phyloP scores from a whole-genome alignment of 2,329 filamentous ascomycete species.

The Alternaria arbusti region DNA sequence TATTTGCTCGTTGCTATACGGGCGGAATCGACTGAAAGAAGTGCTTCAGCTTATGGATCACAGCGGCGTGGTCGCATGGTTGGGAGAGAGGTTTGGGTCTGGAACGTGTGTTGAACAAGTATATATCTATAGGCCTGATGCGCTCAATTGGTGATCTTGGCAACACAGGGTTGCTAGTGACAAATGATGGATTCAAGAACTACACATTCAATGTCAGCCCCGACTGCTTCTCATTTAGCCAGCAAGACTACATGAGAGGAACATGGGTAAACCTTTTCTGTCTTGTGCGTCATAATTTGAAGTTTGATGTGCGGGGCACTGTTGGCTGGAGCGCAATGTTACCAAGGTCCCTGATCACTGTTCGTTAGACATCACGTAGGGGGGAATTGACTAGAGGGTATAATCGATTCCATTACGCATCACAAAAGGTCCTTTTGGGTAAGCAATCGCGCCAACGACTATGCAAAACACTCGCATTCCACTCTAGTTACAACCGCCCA shows the following conservation, averaged over 20 bases:
- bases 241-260: background rate
- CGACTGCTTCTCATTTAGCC: background rate
- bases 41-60: background rate
- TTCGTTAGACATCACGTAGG: background rate
- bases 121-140: background rate
- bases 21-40: too few species aligned
- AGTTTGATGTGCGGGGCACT: background rate
- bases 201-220: background rate
- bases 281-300: background rate
- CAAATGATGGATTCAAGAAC: background rate
- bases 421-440: background rate
- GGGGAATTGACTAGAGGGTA: background rate
- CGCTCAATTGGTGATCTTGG: background rate
- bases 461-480: constrained; percentile 4
- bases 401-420: constrained; percentile 1
- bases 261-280: background rate
- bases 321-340: background rate
- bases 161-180: background rate
- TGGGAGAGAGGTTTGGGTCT: background rate
- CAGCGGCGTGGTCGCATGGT: background rate
- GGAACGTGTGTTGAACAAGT: background rate
- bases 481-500: background rate
- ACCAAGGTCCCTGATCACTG: fast-evolving
- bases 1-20: background rate
- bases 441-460: background rate